Evolutionary conservation across 148 eudicot species (phyloP).

Genomic region (Chenopodium berlandieri): DNA sequence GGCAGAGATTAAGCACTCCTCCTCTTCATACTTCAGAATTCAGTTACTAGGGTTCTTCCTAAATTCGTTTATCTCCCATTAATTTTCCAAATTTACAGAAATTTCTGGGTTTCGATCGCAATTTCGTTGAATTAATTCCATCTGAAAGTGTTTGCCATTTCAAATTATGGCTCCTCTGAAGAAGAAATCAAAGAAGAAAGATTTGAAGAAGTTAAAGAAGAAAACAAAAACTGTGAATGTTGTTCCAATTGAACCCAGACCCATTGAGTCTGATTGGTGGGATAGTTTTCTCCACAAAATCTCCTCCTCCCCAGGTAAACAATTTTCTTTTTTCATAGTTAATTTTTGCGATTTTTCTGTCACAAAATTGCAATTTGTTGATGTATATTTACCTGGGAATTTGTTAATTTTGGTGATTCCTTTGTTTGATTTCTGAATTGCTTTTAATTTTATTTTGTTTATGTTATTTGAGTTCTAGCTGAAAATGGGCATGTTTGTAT

Average conservation of each 20-base stretch:
- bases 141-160: not conserved
- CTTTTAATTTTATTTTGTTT: not conserved
- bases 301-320: slow-evolving; percentile 54
- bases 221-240: slow-evolving; percentile 34
- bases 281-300: slow-evolving; percentile 71
- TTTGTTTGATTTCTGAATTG: not conserved
- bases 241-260: slow-evolving; percentile 57
- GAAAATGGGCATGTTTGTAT: not conserved
- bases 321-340: not conserved
- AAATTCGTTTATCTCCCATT: not conserved
- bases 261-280: slow-evolving; percentile 93
- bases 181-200: slow-evolving; percentile 55
- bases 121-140: not conserved
- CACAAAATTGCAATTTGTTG: slow-evolving; percentile 1
- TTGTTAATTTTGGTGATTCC: not conserved
- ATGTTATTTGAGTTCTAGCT: not conserved
- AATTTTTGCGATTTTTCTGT: not conserved
- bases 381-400: not conserved
- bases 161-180: slow-evolving; percentile 37
- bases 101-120: not conserved
- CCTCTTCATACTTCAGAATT: no score
- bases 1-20: no score
- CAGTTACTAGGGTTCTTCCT: not conserved
- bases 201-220: slow-evolving; percentile 44
- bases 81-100: not conserved